Percentiles rank a stretch among this genome's conserved stretches.
These are phyloP conservation scores for Aristolochia contorta DNA, from an alignment of 164 flowering plant genomes.

Conservation along the genomic window DNA sequence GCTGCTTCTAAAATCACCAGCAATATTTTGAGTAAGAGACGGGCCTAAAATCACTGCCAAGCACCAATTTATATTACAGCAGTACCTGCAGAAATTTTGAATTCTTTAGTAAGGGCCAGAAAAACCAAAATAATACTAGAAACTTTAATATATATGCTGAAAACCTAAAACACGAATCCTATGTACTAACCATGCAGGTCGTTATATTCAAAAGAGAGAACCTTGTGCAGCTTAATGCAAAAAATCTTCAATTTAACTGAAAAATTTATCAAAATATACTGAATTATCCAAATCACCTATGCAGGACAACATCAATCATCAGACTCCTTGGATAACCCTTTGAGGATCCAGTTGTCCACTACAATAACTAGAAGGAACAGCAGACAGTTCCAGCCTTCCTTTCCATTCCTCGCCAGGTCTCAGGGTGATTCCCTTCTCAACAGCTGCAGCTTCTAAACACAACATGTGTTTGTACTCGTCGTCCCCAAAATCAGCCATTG, in stretches of 20 bases:
- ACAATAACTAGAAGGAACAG: conserved; percentile 73
- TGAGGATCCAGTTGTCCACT: conserved; percentile 78
- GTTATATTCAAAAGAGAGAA: not conserved
- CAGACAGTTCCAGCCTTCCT: conserved; percentile 67
- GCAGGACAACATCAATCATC: not conserved
- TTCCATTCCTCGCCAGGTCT: conserved; percentile 88
- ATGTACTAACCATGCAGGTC: not conserved
- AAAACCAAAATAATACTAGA: not conserved
- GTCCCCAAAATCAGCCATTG: conserved; percentile 69
- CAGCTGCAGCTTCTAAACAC: conserved; percentile 71
- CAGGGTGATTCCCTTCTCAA: conserved; percentile 61
- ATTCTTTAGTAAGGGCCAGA: not conserved
- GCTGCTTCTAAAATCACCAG: conserved; percentile 11
- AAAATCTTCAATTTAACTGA: not conserved
- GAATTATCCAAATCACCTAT: not conserved
- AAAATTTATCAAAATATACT: not conserved
- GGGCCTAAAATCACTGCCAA: conserved; percentile 14
- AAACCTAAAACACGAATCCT: not conserved
- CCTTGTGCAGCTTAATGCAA: not conserved
- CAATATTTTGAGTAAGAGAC: conserved; percentile 10
- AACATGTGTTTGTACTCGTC: conserved; percentile 80
- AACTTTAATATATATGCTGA: not conserved
- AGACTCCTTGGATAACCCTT: conserved; percentile 46
- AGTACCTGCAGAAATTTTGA: conserved; percentile 16
- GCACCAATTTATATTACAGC: conserved; percentile 14